A percentile compares a stretch with the other conserved stretches of the same genome.
Conservation (phyloP, 2,329 filamentous ascomycete genomes). For the Aspergillus caelatus region DNA sequence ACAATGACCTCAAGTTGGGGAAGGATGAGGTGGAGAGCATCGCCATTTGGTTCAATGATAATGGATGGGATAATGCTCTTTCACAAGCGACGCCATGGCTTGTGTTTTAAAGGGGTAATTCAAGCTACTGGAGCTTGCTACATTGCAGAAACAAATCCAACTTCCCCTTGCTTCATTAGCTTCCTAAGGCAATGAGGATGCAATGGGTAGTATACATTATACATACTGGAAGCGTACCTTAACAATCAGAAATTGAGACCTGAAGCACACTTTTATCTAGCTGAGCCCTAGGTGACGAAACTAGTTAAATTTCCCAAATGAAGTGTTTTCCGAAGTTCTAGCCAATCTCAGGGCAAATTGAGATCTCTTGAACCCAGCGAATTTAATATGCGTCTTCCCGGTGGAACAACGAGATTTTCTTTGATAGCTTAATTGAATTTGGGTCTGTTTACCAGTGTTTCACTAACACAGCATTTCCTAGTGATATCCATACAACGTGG, state of each 20-base stretch:
- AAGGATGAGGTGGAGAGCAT: constrained; percentile 42
- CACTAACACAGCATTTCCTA: too few relatives aligned
- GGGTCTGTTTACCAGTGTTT: neutral
- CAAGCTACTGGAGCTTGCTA: neutral
- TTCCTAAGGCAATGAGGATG: neutral
- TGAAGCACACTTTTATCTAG: neutral
- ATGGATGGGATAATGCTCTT: constrained; percentile 41
- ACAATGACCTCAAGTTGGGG: constrained; percentile 42
- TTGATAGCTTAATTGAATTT: too few relatives aligned
- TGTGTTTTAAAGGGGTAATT: constrained; percentile 27
- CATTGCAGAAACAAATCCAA: neutral
- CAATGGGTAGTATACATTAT: neutral
- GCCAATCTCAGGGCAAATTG: too few relatives aligned
- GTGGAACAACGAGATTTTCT: neutral
- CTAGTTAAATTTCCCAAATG: too few relatives aligned
- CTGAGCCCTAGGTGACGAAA: too few relatives aligned
- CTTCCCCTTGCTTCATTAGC: neutral
- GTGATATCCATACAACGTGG: neutral
- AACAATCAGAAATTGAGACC: neutral
- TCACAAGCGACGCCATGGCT: constrained; percentile 39
- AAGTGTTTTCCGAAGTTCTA: too few relatives aligned
- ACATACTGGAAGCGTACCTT: neutral
- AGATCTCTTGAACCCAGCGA: too few relatives aligned
- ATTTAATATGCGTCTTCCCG: too few relatives aligned
- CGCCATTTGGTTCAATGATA: constrained; percentile 40